These are phyloP conservation scores for Podospora fimiseda DNA, from an alignment of 495 filamentous ascomycete species.

Conservation along the genomic window DNA sequence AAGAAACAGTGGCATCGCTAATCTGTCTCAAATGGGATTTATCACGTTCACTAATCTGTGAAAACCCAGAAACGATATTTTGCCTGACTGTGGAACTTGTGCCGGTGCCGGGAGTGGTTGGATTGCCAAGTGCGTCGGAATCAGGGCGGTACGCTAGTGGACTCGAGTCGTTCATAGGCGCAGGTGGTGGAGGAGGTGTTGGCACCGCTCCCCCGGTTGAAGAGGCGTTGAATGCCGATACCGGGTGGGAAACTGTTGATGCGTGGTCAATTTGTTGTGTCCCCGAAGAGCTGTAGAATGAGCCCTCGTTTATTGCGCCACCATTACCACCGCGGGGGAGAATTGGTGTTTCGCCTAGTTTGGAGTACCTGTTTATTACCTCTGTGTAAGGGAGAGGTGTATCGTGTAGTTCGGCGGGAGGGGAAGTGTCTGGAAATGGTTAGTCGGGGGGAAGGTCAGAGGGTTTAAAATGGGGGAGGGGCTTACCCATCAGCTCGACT, in stretches of 20 bases:
- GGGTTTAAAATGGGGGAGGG: neutral
- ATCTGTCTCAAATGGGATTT: constrained; percentile 40
- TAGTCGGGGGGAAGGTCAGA: constrained; percentile 13
- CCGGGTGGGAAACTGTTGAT: constrained; percentile 12
- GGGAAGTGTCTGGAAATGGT: constrained; percentile 23
- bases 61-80: constrained; percentile 34
- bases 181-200: constrained; percentile 1
- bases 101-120: neutral
- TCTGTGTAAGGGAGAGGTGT: constrained; percentile 20
- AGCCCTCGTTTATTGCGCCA: constrained; percentile 15
- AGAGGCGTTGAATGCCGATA: constrained; percentile 15
- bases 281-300: constrained; percentile 4
- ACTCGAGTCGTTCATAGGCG: constrained; percentile 1
- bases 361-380: constrained; percentile 24
- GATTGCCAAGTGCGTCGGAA: constrained; percentile 25
- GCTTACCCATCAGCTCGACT: constrained; percentile 41
- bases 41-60: constrained; percentile 37
- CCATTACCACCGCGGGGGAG: too few relatives aligned
- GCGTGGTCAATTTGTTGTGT: constrained; percentile 26
- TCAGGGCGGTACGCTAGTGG: constrained; percentile 21
- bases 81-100: constrained; percentile 7
- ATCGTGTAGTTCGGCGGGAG: constrained; percentile 31
- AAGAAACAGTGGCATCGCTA: constrained; percentile 39
- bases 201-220: too few relatives aligned
- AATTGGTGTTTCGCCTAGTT: constrained; percentile 12